Evolutionary conservation across 306 rosid genomes (phyloP), one percentile per base, ranked within the genome.

Genomic region (Cucumis melo): DNA sequence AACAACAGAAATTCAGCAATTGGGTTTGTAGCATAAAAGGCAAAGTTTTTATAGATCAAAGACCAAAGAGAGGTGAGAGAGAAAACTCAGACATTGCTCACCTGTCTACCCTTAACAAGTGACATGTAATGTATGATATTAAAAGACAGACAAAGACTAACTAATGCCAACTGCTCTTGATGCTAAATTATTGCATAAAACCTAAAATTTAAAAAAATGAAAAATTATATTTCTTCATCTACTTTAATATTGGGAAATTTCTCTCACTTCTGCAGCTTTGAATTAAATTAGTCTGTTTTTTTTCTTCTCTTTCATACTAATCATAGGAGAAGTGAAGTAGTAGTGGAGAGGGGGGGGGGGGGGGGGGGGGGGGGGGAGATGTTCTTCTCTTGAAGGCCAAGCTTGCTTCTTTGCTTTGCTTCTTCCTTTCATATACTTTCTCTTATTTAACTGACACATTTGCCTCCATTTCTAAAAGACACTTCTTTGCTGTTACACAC

Each of bases 311-410:
- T 41, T 68, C 56, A 15, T 57, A 17, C 54, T 63, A 77, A 77
- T 44, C 71, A 65, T 59, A 63, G 48, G 60, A 20, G 83, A 77
- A 66, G 10, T 41, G 83, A 77, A 66, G 19, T 20, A 66, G 19
- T 20, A 66, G 6, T 80, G 79, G 83, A 80, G 82, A 82, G 36
- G 84, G 82, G 63, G 82, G 82, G 80, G 36, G 83, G n/a, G n/a
- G 36, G 84, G 82, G 63, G 79, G 83, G 79, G 82, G 80, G 36
- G 84, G 82, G 63, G 82, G 63, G 82, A 80, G 90, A 85, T 85
- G 93, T 92, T 88, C 93, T 86, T 92, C 97, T 86, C 98, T 90
- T 90, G 83, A 88, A 87, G 90, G n/a, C 87, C 92, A 92, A 92
- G 96, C 92, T 86, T 87, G 88, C 83, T 83, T 80, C 65, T 59